Base-by-base conservation (phyloP, 2,329 filamentous ascomycete species). In the Emydomyces testavorans region DNA sequence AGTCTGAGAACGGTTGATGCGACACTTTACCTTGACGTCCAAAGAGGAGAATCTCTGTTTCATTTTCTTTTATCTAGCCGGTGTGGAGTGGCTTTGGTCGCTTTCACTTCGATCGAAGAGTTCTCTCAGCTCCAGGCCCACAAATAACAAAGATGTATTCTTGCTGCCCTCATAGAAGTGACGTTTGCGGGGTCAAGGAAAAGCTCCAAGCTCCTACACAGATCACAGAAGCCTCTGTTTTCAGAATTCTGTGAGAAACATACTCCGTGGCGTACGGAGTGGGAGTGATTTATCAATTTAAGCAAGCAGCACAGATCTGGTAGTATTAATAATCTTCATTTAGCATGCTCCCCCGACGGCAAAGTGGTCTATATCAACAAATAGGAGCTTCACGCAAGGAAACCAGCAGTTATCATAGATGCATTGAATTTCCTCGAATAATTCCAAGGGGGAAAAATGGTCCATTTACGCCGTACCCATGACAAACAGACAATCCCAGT, bases 1-100 rank as follows among this genome's bases (percentile, higher is more conserved):
- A 26, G 7, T 2, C 4, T 38, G 15, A 15, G 15, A 20, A 26
- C 7, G n/a, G 4, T 6, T 26, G 13, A 15, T 15, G 6, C n/a
- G 29, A n/a, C 13, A 21, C 18, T n/a, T 11, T 50, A 75, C 74
- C 69, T 75, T 74, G 50, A 77, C 73, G 57, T 78, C 75, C 40
- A 77, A 62, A 38, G 74, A 77, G 24, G 75, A 78, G 58, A 75
- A 77, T 56, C 75, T 69, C 58, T 77, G 75, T 65, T 78, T 78
- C 75, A 78, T 78, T 48, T 56, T 65, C 40, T n/a, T 8, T 24
- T 32, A 4, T 8, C 34, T 32, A 4, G 20, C 21, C 8, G 6
- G 18, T 26, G 28, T 34, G 35, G 8, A 23, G 28, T 15, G 15
- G 36, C 15, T 23, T 18, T 39, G n/a, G n/a, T n/a, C n/a, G n/a